These are phyloP conservation scores for Nasturtium officinale DNA, from an alignment of 345 rosid species.

Conservation along the genomic window DNA sequence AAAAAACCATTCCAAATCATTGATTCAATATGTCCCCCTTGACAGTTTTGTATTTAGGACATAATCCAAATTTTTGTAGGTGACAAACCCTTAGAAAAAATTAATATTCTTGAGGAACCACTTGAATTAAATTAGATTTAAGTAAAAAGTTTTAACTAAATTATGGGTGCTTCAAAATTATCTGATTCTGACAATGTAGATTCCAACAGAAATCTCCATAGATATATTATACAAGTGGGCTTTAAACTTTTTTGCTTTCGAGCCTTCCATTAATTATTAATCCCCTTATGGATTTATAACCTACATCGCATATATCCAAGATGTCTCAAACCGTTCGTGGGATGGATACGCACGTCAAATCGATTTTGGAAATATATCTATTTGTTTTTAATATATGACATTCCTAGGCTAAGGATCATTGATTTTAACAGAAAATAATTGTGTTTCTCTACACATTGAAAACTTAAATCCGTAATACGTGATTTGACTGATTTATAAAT, in stretches of 20 bases:
- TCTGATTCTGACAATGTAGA: slow-evolving; percentile 36
- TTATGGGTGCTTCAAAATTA: slow-evolving; percentile 15
- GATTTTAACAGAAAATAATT: neutral
- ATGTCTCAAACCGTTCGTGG: slow-evolving; percentile 32
- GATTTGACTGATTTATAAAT: neutral
- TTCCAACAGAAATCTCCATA: slow-evolving; percentile 22
- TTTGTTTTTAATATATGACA: neutral
- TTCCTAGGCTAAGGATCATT: neutral
- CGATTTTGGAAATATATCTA: neutral
- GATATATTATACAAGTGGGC: slow-evolving; percentile 33
- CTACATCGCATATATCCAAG: slow-evolving; percentile 25
- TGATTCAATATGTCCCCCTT: neutral
- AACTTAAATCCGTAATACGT: neutral
- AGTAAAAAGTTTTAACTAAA: slow-evolving; percentile 11
- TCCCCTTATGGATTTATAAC: slow-evolving; percentile 37
- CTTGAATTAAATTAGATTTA: slow-evolving; percentile 1
- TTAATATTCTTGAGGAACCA: slow-evolving; percentile 14
- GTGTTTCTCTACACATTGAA: neutral
- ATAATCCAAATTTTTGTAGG: too few relatives aligned
- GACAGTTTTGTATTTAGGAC: too few relatives aligned
- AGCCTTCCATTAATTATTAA: slow-evolving; percentile 27
- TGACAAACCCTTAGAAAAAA: neutral
- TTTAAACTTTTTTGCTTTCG: slow-evolving; percentile 36
- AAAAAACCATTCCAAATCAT: neutral
- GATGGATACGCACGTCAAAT: slow-evolving; percentile 40